Evolutionary conservation across 106 monocot species (phyloP), one percentile per base, ranked within the genome.

Genomic region (Dioscorea zingiberensis): DNA sequence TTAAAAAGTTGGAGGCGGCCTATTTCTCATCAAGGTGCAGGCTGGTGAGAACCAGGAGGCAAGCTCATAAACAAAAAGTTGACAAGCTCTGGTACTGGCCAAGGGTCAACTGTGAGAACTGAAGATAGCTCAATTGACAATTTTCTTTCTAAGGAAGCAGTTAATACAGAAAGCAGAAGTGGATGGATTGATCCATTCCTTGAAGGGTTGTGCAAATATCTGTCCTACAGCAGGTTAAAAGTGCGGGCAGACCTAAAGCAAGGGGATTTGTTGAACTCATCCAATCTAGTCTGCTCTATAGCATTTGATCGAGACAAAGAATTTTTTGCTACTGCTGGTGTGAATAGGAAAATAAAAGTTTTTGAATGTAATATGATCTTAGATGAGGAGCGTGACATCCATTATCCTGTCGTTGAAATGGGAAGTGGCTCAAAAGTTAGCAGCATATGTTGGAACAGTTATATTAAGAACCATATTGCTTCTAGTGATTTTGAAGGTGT

Each of bases 371-470:
- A 86, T 69, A 69, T 73, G 56, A 88, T 97, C 69, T 44, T 92
- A 25, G 85, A 89, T 55, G 83, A 81, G 59, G 81, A 81, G 47
- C 72, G 66, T n/a, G 91, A 86, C 55, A 83, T 92, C 30, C 91
- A 97, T 75, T 97, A 97, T 78, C 97, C 97, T n/a, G 83, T 89
- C 27, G 85, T 80, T 62, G 97, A 97, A 73, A 84, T 97, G 85
- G 47, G 63, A 15, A 83, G 81, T 51, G 75, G 67, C 68, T 85
- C 88, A 27, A 97, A 84, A 70, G 49, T 97, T 21, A 97, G 97
- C 70, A 84, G 76, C 79, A 62, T 92, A 66, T 97, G 88, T 55
- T 97, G 97, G 97, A 97, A 97, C 60, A 69, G 80, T 32, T 92
- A 92, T 58, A 84, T 97, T 48, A 97, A 97, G 79, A 97, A 72